These are phyloP conservation scores for Aegilops speltoides DNA, from an alignment of 176 grass and related monocot genomes.

Conservation along the genomic window DNA sequence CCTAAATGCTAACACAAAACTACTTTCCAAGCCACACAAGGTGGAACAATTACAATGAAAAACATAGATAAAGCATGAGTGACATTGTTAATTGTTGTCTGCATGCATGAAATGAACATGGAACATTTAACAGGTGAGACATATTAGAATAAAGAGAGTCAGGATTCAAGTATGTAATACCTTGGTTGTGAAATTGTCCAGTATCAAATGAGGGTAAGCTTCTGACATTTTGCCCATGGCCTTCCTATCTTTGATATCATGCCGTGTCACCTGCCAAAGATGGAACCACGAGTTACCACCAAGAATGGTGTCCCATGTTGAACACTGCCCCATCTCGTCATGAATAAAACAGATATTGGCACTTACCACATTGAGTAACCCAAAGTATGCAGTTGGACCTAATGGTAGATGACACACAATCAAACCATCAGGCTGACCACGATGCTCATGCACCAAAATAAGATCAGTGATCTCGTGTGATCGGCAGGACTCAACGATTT, in stretches of 20 bases:
- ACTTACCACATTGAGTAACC: conserved; percentile 95
- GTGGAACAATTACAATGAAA: neutral
- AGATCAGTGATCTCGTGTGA: conserved; percentile 91
- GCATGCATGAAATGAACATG: neutral
- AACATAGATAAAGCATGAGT: neutral
- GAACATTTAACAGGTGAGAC: no score
- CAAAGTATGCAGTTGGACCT: conserved; percentile 91
- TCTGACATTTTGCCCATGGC: conserved; percentile 87
- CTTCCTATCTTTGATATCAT: conserved; percentile 96
- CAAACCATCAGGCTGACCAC: conserved; percentile 83
- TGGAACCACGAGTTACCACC: conserved; percentile 6
- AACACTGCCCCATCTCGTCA: neutral
- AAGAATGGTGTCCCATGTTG: neutral
- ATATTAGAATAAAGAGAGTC: neutral
- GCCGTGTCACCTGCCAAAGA: conserved; percentile 64
- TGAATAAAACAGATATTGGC: neutral
- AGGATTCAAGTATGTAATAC: conserved; percentile 34
- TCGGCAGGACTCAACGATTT: conserved; percentile 79
- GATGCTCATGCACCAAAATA: conserved; percentile 57
- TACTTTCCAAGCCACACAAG: neutral
- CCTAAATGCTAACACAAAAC: neutral
- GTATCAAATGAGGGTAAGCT: conserved; percentile 90
- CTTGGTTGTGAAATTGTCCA: conserved; percentile 80
- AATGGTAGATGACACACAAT: conserved; percentile 84
- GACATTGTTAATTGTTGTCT: neutral